phyloP scores from a whole-genome alignment of 352 stramenopile genomes.

The Lagenidium giganteum region DNA sequence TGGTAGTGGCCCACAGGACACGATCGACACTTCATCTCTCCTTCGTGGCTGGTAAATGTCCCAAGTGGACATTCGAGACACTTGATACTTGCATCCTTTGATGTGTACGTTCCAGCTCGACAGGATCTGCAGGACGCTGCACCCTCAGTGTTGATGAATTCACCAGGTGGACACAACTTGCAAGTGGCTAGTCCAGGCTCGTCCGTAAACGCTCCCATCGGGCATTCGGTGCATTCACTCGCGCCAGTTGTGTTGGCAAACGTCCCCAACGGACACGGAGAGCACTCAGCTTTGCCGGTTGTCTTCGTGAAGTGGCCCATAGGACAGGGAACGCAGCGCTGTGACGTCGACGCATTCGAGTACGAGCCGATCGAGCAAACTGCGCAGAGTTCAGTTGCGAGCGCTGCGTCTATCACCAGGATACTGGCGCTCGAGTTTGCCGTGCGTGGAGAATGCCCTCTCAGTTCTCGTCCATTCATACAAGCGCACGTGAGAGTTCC shows the following conservation, averaged over 20 bases:
- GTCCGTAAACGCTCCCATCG: conserved; percentile 23
- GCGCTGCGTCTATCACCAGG: too few species aligned
- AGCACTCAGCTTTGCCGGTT: conserved; percentile 14
- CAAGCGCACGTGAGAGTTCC: conserved; percentile 12
- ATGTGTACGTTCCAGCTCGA: conserved; percentile 23
- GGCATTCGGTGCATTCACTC: conserved; percentile 22
- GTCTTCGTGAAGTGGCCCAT: conserved; percentile 14
- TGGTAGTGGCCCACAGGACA: conserved; percentile 39
- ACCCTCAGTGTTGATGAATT: conserved; percentile 20
- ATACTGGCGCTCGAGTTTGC: neutral
- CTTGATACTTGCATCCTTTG: conserved; percentile 8
- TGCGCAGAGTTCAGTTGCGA: conserved; percentile 15
- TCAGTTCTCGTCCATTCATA: conserved; percentile 4
- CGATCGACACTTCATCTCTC: conserved; percentile 37
- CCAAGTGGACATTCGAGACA: conserved; percentile 17
- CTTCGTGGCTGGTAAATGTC: conserved; percentile 24
- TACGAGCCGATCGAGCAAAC: conserved; percentile 32
- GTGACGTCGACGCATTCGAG: conserved; percentile 37
- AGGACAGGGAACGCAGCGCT: conserved; percentile 37
- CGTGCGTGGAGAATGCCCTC: conserved; percentile 1
- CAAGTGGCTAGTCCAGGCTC: conserved; percentile 26
- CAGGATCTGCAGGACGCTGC: conserved; percentile 18
- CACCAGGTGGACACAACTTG: conserved; percentile 28
- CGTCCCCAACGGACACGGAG: conserved; percentile 34
- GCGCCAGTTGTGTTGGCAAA: conserved; percentile 30